Conservation (phyloP, 305 asterid species). For the Fraxinus velutina region DNA sequence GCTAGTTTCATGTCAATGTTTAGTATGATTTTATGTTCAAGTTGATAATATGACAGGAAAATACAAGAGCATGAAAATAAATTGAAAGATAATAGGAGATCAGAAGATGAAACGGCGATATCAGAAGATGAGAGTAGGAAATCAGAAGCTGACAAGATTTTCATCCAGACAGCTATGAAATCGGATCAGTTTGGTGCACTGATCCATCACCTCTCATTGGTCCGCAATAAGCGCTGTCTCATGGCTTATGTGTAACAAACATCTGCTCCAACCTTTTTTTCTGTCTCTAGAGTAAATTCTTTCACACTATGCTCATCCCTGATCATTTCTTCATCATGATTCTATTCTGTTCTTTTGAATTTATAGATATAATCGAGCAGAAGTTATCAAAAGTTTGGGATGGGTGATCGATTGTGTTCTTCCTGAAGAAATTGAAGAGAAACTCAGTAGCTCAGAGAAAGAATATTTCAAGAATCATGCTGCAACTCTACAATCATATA, state of each 20-base stretch:
- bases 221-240: constrained; percentile 89
- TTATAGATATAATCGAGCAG: constrained; percentile 75
- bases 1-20: neutral
- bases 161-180: constrained; percentile 42
- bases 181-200: constrained; percentile 84
- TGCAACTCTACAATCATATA: constrained; percentile 64
- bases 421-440: constrained; percentile 81
- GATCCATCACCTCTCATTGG: constrained; percentile 76
- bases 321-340: constrained; percentile 7
- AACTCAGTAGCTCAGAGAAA: constrained; percentile 61
- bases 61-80: constrained; percentile 49
- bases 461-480: constrained; percentile 72
- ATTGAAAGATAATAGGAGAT: constrained; percentile 31
- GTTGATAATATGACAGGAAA: constrained; percentile 39
- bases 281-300: neutral
- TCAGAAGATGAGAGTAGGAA: constrained; percentile 42
- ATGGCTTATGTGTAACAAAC: constrained; percentile 64
- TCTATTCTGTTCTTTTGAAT: constrained; percentile 1
- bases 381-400: constrained; percentile 57
- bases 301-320: neutral
- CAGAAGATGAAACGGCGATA: constrained; percentile 27
- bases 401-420: constrained; percentile 77
- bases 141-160: constrained; percentile 35
- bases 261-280: neutral
- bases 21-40: neutral